Evolutionary conservation across 495 filamentous ascomycete species (phyloP).

Genomic region (Penicillium riverlandense): DNA sequence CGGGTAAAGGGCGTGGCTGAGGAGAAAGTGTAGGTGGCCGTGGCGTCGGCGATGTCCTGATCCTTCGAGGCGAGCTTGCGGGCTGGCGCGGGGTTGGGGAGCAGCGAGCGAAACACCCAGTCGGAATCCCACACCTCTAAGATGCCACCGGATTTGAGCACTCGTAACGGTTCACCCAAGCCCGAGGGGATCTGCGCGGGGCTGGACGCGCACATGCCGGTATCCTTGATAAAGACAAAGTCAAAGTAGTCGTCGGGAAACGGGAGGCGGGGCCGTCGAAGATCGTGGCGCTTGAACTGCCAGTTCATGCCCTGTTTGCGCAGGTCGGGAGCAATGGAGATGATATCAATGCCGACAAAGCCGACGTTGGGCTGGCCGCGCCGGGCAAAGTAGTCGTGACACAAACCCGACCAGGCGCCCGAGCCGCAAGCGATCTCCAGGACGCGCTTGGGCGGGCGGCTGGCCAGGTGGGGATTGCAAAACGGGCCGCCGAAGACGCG

Average conservation of each 20-base stretch:
- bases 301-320: conserved; percentile 71
- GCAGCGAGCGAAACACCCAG: conserved; percentile 66
- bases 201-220: conserved; percentile 59
- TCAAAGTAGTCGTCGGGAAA: conserved; percentile 83
- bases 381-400: conserved; percentile 64
- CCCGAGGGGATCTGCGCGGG: conserved; percentile 54
- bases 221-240: conserved; percentile 83
- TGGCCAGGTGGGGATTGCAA: conserved; percentile 58
- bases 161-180: conserved; percentile 68
- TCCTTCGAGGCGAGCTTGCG: conserved; percentile 47
- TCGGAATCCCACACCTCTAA: conserved; percentile 86
- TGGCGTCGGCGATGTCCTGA: conserved; percentile 52
- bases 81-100: conserved; percentile 63
- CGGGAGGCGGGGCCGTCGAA: conserved; percentile 67
- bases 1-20: conserved; percentile 70
- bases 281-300: conserved; percentile 82
- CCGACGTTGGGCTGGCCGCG: conserved; percentile 53
- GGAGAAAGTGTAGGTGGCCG: conserved; percentile 78
- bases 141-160: conserved; percentile 70
- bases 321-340: conserved; percentile 66
- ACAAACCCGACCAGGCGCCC: conserved; percentile 82
- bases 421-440: conserved; percentile 86
- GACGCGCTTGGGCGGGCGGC: conserved; percentile 65
- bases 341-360: conserved; percentile 82
- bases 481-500: conserved; percentile 75